Evolutionary conservation across 192 early-diverging fungal genomes (phyloP), one percentile per base, ranked within the genome.

Genomic region (Gonapodya sp.): DNA sequence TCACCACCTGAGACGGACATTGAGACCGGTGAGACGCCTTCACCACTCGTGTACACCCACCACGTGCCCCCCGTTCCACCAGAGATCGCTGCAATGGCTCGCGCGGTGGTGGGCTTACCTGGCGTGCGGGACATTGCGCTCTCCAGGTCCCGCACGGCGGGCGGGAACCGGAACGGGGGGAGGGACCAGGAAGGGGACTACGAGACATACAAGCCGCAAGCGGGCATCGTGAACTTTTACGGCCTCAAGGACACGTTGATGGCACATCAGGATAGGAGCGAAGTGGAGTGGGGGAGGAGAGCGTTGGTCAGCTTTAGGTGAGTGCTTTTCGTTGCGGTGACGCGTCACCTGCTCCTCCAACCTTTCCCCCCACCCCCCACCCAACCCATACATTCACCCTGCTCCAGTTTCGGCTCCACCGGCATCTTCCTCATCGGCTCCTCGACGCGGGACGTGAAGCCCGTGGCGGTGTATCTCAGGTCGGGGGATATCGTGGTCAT

Each of bases 221-320:
- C 96, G 0, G 97, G 96, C 0, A 95, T 99, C 0, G 83, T 99
- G 35, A 99, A 99, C 84, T 97, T 93, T 82, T 99, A 99, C 82
- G 92, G 94, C 36, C 85, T 89, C 73, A 87, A 90, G 32, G 93
- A 96, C 80, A 86, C 92, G 1, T 86, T 99, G 82, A 96, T 94
- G 86, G 96, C 91, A 2, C 97, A 99, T 85, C 95, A 97, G 35
- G 97, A 99, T 84, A 87, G 90, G 73, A 96, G 94, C 37, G 97
- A 99, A 82, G 79, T 91, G 31, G 95, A 94, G 83, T 93, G 91
- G 87, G 89, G 91, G 36, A n/a, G n/a, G 46, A 93, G 94, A 0
- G 95, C 96, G 0, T 84, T 98, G 34, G 89, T 96, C n/a, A 94
- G 92, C 31, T 80, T 93, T 32, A 93, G 93, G 90, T 91, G 83